Percentiles rank a stretch among this genome's conserved stretches.
phyloP scores from a whole-genome alignment of 257 asterid genomes.

The Cinchona pubescens region DNA sequence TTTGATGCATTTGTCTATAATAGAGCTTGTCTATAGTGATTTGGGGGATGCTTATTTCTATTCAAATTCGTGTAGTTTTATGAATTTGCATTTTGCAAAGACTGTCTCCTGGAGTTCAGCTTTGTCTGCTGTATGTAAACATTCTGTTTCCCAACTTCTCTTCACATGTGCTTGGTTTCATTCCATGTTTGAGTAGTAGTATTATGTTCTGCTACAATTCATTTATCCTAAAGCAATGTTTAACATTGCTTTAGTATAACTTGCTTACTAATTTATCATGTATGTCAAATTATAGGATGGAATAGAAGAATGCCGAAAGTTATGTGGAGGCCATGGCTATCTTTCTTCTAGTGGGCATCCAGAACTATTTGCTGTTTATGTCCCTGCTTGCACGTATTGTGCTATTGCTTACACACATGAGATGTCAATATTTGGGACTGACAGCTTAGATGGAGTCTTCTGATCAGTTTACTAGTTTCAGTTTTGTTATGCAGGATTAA shows the following conservation, averaged over 20 bases:
- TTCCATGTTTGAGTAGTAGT: background rate
- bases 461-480: background rate
- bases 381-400: constrained; percentile 97
- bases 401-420: constrained; percentile 75
- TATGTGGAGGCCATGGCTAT: constrained; percentile 99
- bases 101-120: background rate
- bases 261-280: background rate
- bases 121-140: background rate
- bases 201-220: background rate
- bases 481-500: background rate
- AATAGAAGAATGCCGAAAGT: constrained; percentile 90
- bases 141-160: background rate
- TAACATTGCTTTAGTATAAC: background rate
- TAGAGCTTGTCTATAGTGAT: background rate
- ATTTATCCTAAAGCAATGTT: background rate
- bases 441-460: background rate
- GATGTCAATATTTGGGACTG: background rate
- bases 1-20: background rate
- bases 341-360: constrained; percentile 98
- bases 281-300: constrained; percentile 63
- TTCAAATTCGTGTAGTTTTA: background rate
- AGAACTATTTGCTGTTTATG: constrained; percentile 94
- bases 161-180: background rate
- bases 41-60: background rate
- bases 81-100: background rate